phyloP scores from a whole-genome alignment of 805 yeast species.

The Myxozyma vanderwaltii region DNA sequence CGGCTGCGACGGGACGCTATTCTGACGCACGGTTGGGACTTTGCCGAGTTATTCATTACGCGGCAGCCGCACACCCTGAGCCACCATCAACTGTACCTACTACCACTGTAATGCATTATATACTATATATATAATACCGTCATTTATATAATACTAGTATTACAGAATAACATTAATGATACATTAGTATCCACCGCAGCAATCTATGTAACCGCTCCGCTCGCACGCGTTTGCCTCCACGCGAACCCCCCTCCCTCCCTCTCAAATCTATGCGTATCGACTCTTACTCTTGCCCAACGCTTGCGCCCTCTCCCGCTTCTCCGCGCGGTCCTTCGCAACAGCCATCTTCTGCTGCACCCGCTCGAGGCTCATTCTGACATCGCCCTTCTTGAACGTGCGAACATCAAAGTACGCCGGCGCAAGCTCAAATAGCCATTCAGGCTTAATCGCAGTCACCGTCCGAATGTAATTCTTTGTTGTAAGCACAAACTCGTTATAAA shows the following conservation, averaged over 20 bases:
- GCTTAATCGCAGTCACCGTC: conserved; percentile 86
- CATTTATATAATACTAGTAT: too few relatives aligned
- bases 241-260: not conserved
- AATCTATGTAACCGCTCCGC: too few relatives aligned
- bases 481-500: conserved; percentile 92
- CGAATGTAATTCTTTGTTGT: conserved; percentile 92
- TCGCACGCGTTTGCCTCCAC: too few relatives aligned
- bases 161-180: too few relatives aligned
- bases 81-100: too few relatives aligned
- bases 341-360: conserved; percentile 54
- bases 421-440: conserved; percentile 87
- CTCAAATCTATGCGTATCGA: conserved; percentile 5
- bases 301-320: conserved; percentile 17
- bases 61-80: too few relatives aligned
- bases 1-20: too few relatives aligned
- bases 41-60: too few relatives aligned
- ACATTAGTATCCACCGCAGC: too few relatives aligned
- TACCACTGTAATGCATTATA: too few relatives aligned
- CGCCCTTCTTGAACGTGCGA: conserved; percentile 66
- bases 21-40: too few relatives aligned
- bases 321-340: conserved; percentile 24
- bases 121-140: too few relatives aligned
- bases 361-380: conserved; percentile 68
- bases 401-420: conserved; percentile 74
- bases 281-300: conserved; percentile 10